A percentile compares a stretch with the other conserved stretches of the same genome.
phyloP scores from a whole-genome alignment of 257 asterid species.

The Craterostigma plantagineum region DNA sequence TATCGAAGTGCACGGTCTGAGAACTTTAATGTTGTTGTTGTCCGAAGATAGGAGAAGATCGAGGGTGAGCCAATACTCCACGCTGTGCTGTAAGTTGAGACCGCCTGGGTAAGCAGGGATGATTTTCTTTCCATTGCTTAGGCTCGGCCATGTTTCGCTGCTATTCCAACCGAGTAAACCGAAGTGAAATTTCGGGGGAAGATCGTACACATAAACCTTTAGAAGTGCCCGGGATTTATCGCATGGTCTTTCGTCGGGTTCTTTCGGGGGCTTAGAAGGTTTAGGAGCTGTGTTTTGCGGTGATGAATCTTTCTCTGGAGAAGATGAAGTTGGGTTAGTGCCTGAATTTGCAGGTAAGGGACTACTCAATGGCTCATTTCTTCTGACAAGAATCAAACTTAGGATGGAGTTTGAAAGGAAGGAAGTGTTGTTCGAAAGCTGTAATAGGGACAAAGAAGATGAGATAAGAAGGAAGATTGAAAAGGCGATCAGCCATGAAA shows the following conservation, averaged over 20 bases:
- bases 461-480: conserved; percentile 26
- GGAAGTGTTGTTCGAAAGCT: no score
- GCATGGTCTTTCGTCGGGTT: no score
- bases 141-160: conserved; percentile 30
- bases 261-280: no score
- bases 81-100: conserved; percentile 41
- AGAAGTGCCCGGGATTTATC: conserved; percentile 20
- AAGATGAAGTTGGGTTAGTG: no score
- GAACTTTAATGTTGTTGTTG: conserved; percentile 9
- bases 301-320: no score
- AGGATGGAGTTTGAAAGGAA: no score
- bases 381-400: no score
- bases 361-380: no score
- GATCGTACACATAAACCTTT: conserved; percentile 42
- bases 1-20: conserved; percentile 27
- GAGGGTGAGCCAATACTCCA: conserved; percentile 49
- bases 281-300: no score
- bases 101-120: conserved; percentile 51
- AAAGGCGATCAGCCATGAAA: conserved; percentile 25
- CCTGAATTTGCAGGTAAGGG: no score
- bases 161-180: conserved; percentile 34
- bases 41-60: conserved; percentile 26
- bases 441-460: no score
- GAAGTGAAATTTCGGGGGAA: conserved; percentile 44
- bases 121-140: conserved; percentile 11